Evolutionary conservation across 2,329 filamentous ascomycete genomes (phyloP).

Genomic region (Hortaea werneckii): DNA sequence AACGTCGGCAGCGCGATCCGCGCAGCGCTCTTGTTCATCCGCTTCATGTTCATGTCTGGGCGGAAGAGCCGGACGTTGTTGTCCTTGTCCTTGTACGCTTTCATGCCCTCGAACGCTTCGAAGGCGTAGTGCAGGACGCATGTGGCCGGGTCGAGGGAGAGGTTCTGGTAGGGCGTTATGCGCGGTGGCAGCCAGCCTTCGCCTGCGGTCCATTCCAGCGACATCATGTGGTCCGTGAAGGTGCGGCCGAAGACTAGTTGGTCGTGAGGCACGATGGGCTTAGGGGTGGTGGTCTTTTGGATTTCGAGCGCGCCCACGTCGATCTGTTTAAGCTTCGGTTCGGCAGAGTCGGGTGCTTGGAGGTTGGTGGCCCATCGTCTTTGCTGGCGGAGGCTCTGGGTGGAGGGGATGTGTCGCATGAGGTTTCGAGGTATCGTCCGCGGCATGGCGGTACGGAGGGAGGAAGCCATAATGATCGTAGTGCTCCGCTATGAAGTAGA

Average conservation of each 20-base stretch:
- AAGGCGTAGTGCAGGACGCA: slow-evolving; percentile 99
- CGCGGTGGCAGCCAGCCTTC: slow-evolving; percentile 74
- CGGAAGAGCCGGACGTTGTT: slow-evolving; percentile 80
- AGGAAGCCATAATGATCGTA: slow-evolving; percentile 6
- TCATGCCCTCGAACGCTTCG: slow-evolving; percentile 98
- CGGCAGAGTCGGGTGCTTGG: slow-evolving; percentile 35
- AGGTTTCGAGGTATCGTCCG: not conserved
- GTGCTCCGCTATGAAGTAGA: too few species aligned
- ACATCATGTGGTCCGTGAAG: slow-evolving; percentile 98
- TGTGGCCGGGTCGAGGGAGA: slow-evolving; percentile 88
- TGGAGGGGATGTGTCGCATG: not conserved
- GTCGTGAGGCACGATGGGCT: slow-evolving; percentile 61
- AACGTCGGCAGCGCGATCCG: slow-evolving; percentile 91
- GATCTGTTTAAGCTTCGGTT: slow-evolving; percentile 53
- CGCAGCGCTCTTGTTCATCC: slow-evolving; percentile 81
- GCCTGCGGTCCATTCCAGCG: slow-evolving; percentile 79
- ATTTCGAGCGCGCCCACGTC: slow-evolving; percentile 69
- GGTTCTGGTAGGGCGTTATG: slow-evolving; percentile 92
- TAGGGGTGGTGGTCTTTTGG: slow-evolving; percentile 65
- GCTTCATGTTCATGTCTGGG: slow-evolving; percentile 90
- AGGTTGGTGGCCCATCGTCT: slow-evolving; percentile 12
- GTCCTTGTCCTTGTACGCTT: slow-evolving; percentile 84
- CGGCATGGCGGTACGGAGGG: slow-evolving; percentile 5
- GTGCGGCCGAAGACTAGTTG: slow-evolving; percentile 81
- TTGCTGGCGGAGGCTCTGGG: not conserved